Evolutionary conservation across 2,329 filamentous ascomycete species (phyloP).

Genomic region (Aspergillus clavatus): DNA sequence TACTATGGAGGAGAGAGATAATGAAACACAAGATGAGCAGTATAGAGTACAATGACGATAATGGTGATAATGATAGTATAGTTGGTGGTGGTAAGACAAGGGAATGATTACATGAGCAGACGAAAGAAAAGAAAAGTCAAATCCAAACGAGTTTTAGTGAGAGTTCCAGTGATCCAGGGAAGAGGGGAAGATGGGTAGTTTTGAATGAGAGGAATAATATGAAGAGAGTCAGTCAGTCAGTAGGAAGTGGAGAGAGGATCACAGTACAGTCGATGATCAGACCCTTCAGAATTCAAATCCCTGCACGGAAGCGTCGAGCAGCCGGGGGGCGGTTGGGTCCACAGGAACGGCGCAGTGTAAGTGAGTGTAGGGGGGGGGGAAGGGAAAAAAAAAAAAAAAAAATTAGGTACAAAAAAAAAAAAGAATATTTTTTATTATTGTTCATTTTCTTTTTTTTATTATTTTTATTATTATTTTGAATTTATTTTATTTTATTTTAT

Average conservation of each 20-base stretch:
- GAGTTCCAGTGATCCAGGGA: background rate
- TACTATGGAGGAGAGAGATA: background rate
- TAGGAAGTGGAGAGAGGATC: constrained; percentile 3
- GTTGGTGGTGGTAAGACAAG: too few species aligned
- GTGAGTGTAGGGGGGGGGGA: background rate
- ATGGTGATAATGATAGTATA: too few species aligned
- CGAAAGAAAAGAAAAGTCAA: too few species aligned
- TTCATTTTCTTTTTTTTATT: too few species aligned
- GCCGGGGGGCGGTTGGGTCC: constrained; percentile 6
- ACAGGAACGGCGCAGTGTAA: constrained; percentile 6
- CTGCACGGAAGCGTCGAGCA: constrained; percentile 16
- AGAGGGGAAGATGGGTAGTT: background rate
- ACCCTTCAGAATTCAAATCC: constrained; percentile 10
- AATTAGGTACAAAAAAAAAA: background rate
- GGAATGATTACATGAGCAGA: too few species aligned
- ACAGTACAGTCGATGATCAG: constrained; percentile 10
- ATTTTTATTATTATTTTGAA: too few species aligned
- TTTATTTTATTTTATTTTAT: background rate
- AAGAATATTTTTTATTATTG: too few species aligned
- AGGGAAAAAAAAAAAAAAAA: background rate
- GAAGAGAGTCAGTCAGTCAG: constrained; percentile 1
- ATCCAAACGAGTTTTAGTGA: too few species aligned
- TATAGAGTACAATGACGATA: background rate
- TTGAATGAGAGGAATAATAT: constrained; percentile 2
- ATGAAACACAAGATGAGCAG: background rate